These are phyloP conservation scores for Suillus spraguei DNA, from an alignment of 768 basidiomycete species.

Conservation along the genomic window DNA sequence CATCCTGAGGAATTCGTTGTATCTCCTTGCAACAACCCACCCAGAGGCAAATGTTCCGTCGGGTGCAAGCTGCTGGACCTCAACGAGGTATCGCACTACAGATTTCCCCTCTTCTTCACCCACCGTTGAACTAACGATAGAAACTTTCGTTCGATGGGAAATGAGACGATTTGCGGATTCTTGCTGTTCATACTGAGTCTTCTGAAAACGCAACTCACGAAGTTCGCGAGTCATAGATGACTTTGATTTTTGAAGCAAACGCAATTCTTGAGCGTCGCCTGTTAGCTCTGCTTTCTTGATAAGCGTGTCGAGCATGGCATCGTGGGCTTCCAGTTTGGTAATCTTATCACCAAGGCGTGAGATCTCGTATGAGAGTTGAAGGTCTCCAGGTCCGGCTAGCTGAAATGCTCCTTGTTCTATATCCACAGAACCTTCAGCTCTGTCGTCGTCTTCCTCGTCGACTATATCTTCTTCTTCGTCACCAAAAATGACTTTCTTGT, in stretches of 20 bases:
- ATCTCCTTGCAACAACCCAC: constrained; percentile 92
- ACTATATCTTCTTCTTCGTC: constrained; percentile 46
- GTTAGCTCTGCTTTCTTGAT: constrained; percentile 95
- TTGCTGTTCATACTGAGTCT: constrained; percentile 91
- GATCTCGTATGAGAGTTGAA: constrained; percentile 88
- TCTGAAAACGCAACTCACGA: constrained; percentile 85
- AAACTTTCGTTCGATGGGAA: constrained; percentile 81
- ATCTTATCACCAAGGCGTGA: constrained; percentile 76
- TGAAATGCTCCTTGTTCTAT: constrained; percentile 59
- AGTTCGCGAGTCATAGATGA: constrained; percentile 81
- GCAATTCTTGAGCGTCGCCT: constrained; percentile 85
- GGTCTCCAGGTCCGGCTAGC: constrained; percentile 85
- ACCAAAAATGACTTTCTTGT: constrained; percentile 34
- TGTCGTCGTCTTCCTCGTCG: constrained; percentile 47
- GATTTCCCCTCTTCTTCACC: constrained; percentile 87
- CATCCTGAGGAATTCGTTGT: constrained; percentile 93
- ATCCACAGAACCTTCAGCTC: constrained; percentile 21
- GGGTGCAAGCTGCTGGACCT: constrained; percentile 83
- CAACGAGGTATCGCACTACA: constrained; percentile 89
- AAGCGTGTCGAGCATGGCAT: constrained; percentile 79
- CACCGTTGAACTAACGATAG: constrained; percentile 80
- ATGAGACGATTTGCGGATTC: constrained; percentile 88
- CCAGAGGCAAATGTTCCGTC: constrained; percentile 82
- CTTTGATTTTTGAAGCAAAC: constrained; percentile 80
- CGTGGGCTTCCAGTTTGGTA: constrained; percentile 75